These are phyloP conservation scores for Leccinum imitatum DNA, from an alignment of 768 basidiomycete genomes.

Conservation along the genomic window DNA sequence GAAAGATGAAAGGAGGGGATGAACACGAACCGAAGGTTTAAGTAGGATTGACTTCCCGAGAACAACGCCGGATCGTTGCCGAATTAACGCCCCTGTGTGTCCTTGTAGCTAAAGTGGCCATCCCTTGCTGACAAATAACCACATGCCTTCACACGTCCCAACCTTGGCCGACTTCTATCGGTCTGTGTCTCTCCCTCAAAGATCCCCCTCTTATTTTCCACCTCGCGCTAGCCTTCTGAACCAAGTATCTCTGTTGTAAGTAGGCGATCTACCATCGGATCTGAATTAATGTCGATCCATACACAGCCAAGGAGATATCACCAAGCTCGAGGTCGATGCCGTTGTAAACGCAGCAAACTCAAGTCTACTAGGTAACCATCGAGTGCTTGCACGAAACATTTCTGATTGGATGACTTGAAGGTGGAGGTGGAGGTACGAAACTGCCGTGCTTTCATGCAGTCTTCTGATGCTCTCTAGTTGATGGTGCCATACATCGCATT, in stretches of 20 bases:
- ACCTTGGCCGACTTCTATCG: conserved; percentile 58
- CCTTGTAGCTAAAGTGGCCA: conserved; percentile 28
- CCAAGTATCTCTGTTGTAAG: conserved; percentile 69
- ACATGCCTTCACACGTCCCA: conserved; percentile 39
- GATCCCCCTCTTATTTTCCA: conserved; percentile 31
- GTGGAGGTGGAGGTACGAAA: conserved; percentile 71
- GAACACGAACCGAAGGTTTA: conserved; percentile 19
- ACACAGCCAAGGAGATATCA: conserved; percentile 76
- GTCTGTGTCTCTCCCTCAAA: conserved; percentile 35
- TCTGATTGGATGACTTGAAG: conserved; percentile 37
- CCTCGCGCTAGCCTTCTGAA: conserved; percentile 43
- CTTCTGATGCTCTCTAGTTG: conserved; percentile 45
- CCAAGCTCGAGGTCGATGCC: conserved; percentile 62
- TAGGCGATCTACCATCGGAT: conserved; percentile 4
- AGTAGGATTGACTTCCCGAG: conserved; percentile 27
- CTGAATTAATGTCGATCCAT: neutral
- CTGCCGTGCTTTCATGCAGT: neutral
- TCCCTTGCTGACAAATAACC: neutral
- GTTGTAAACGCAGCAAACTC: conserved; percentile 85
- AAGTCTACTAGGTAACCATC: conserved; percentile 58
- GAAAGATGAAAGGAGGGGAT: conserved; percentile 28
- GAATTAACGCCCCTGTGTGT: conserved; percentile 3
- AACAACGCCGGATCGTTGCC: conserved; percentile 34
- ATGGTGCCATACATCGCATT: conserved; percentile 78
- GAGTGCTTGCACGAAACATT: neutral